These are phyloP conservation scores for Capsicum baccatum DNA, from an alignment of 257 asterid species.

Conservation along the genomic window DNA sequence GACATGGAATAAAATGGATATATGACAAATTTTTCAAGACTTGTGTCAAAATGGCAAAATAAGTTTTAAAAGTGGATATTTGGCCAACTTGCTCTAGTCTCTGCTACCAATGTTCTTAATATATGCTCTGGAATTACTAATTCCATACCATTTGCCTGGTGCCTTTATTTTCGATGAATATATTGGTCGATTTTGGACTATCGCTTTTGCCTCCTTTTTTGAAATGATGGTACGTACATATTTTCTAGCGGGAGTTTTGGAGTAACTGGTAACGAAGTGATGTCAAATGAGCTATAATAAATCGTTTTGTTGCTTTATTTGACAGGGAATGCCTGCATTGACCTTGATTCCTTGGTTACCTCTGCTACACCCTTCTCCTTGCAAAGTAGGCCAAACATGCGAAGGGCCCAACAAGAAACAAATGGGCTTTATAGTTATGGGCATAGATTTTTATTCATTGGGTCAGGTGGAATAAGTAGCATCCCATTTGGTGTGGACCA, in stretches of 20 bases:
- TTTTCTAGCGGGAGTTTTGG: no score
- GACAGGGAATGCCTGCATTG: conserved; percentile 82
- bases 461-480: conserved; percentile 79
- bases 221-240: conserved; percentile 46
- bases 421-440: conserved; percentile 52
- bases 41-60: no score
- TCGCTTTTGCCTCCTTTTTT: conserved; percentile 56
- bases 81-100: conserved; percentile 38
- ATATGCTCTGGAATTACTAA: conserved; percentile 60
- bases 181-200: conserved; percentile 63
- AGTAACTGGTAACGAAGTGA: no score
- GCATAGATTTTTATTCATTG: conserved; percentile 60
- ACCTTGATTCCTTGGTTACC: conserved; percentile 72
- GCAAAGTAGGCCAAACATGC: conserved; percentile 52
- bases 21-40: no score
- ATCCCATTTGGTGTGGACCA: conserved; percentile 96
- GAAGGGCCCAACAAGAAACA: conserved; percentile 60
- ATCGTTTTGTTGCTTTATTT: neutral
- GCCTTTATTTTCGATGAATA: conserved; percentile 63
- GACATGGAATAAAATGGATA: no score
- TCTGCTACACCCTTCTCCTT: conserved; percentile 66
- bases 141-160: conserved; percentile 58
- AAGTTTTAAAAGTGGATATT: no score
- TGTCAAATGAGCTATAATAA: no score
- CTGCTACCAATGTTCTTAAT: conserved; percentile 60